These are phyloP conservation scores for Conticribra guillardii DNA, from an alignment of 108 stramenopile genomes.

Conservation along the genomic window DNA sequence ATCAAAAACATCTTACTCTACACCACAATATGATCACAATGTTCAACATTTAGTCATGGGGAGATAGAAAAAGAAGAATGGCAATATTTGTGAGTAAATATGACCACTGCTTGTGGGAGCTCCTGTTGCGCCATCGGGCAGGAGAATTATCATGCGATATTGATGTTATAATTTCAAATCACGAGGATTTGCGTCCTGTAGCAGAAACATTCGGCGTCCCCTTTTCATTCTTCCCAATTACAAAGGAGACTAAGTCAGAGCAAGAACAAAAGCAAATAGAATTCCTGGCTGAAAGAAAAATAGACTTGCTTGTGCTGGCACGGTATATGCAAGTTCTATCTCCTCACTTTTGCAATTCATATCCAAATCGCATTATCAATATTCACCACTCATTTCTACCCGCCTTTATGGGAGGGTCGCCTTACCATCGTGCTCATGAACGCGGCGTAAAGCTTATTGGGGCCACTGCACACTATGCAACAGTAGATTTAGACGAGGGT, in stretches of 20 bases:
- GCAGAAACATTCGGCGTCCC: constrained; percentile 83
- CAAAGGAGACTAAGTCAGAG: constrained; percentile 63
- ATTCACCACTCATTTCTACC: constrained; percentile 92
- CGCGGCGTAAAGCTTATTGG: constrained; percentile 90
- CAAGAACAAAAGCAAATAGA: constrained; percentile 75
- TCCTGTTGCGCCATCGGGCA: constrained; percentile 77
- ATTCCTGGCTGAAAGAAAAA: constrained; percentile 51
- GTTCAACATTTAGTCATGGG: constrained; percentile 45
- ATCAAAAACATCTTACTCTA: too few species aligned
- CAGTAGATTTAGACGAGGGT: constrained; percentile 80
- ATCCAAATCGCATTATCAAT: constrained; percentile 75
- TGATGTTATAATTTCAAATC: constrained; percentile 75
- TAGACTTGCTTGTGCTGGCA: constrained; percentile 83
- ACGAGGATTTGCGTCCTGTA: constrained; percentile 65
- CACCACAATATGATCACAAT: too few species aligned
- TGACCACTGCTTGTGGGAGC: constrained; percentile 89
- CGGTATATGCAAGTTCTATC: constrained; percentile 90
- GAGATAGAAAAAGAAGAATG: constrained; percentile 34
- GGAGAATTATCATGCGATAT: constrained; percentile 79
- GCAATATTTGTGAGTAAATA: constrained; percentile 75
- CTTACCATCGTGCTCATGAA: constrained; percentile 81
- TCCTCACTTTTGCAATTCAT: constrained; percentile 63
- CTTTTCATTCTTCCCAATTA: constrained; percentile 70
- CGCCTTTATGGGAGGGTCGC: constrained; percentile 74
- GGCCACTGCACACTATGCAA: constrained; percentile 84